phyloP scores from a whole-genome alignment of 129 eudicot species.

The Tagetes erecta region DNA sequence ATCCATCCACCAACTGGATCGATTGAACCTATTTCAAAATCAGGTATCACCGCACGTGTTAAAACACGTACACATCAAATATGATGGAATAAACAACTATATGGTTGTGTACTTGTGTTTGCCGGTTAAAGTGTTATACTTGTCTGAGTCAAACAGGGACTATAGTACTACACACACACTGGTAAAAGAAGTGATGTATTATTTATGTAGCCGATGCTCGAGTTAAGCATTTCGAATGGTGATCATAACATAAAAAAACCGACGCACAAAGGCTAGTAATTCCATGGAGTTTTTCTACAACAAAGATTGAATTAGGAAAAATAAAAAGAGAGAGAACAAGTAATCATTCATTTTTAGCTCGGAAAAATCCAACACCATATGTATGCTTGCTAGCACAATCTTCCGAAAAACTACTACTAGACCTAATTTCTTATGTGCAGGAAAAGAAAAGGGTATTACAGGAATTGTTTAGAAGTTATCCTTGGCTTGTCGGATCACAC shows the following conservation, averaged over 20 bases:
- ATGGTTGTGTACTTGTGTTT: neutral
- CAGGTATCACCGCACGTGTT: too few relatives aligned
- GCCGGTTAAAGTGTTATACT: too few relatives aligned
- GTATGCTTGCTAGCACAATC: conserved; percentile 3
- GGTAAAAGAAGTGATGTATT: too few relatives aligned
- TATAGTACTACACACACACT: too few relatives aligned
- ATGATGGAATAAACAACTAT: neutral
- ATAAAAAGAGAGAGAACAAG: neutral
- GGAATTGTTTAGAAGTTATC: conserved; percentile 58
- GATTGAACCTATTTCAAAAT: too few relatives aligned
- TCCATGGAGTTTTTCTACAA: neutral
- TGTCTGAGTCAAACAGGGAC: too few relatives aligned
- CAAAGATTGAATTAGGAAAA: neutral
- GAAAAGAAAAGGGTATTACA: conserved; percentile 17
- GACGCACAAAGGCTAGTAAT: neutral
- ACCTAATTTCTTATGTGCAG: conserved; percentile 36
- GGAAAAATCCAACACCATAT: conserved; percentile 23
- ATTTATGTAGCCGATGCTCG: neutral
- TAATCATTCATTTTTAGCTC: conserved; percentile 20
- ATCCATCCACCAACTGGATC: too few relatives aligned
- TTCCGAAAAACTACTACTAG: conserved; percentile 7
- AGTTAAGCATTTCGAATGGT: neutral
- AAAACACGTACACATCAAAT: too few relatives aligned
- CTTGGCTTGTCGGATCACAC: conserved; percentile 77
- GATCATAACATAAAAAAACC: neutral